Conservation (phyloP, 768 basidiomycete species). For the Pluteus cervinus region DNA sequence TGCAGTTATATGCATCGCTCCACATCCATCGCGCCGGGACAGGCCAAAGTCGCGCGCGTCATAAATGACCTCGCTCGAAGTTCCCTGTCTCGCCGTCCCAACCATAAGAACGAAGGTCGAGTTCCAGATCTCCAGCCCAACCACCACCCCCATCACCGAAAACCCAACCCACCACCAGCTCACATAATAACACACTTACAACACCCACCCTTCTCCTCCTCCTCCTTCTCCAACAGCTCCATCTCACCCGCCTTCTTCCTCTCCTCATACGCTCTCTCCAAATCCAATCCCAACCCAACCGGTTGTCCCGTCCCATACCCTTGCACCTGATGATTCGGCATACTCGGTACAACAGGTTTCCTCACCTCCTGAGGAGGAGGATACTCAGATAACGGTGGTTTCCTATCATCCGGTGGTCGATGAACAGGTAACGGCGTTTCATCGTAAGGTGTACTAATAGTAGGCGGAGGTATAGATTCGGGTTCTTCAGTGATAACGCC, state of each 20-base stretch:
- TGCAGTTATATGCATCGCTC: too few relatives aligned
- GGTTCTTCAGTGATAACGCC: slow-evolving; percentile 17
- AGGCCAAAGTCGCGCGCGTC: too few relatives aligned
- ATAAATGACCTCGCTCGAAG: too few relatives aligned
- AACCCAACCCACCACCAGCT: slow-evolving; percentile 19
- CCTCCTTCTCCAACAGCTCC: slow-evolving; percentile 34
- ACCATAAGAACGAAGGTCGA: too few relatives aligned
- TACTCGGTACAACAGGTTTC: slow-evolving; percentile 5
- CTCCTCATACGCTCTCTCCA: slow-evolving; percentile 5
- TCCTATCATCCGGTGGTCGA: slow-evolving; percentile 40
- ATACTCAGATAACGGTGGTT: slow-evolving; percentile 64
- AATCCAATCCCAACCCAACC: background rate
- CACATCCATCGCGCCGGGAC: too few relatives aligned
- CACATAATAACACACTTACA: slow-evolving; percentile 87
- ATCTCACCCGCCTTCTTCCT: slow-evolving; percentile 23
- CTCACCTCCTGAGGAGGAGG: slow-evolving; percentile 21
- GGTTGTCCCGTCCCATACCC: background rate
- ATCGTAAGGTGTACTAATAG: slow-evolving; percentile 15
- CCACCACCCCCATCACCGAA: too few relatives aligned
- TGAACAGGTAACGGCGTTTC: slow-evolving; percentile 22
- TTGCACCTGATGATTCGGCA: background rate
- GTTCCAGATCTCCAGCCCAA: too few relatives aligned
- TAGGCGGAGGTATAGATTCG: slow-evolving; percentile 12
- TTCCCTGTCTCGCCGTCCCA: too few relatives aligned
- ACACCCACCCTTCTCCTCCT: slow-evolving; percentile 52